Evolutionary conservation across 1,139 yeast species (phyloP).

Genomic region (Saccharomyces hybrid): DNA sequence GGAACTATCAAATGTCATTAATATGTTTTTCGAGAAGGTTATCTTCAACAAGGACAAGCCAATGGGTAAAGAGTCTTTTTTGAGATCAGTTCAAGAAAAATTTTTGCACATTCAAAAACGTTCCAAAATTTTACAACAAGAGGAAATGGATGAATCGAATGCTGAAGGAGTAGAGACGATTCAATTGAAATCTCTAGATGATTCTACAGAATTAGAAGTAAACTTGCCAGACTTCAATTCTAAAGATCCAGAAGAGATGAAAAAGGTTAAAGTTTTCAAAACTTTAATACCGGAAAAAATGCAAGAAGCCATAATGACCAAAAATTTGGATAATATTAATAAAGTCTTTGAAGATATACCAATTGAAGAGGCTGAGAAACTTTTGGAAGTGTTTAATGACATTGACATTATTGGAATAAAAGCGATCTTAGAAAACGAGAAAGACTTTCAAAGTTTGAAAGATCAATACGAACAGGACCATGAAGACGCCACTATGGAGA

Average conservation of each 20-base stretch:
- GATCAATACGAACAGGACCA: conserved; percentile 33
- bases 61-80: conserved; percentile 39
- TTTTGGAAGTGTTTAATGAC: conserved; percentile 66
- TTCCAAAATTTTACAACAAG: conserved; percentile 54
- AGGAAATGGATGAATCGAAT: conserved; percentile 30
- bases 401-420: conserved; percentile 80
- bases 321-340: conserved; percentile 70
- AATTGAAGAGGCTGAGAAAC: conserved; percentile 70
- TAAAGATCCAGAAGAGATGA: conserved; percentile 39
- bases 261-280: conserved; percentile 47
- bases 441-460: conserved; percentile 51
- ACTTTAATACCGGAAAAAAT: conserved; percentile 49
- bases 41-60: conserved; percentile 44
- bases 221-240: conserved; percentile 55
- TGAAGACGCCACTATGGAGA: conserved; percentile 8
- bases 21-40: conserved; percentile 61
- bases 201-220: conserved; percentile 66
- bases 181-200: conserved; percentile 84
- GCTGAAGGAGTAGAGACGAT: conserved; percentile 63
- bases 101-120: conserved; percentile 71
- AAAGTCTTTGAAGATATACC: conserved; percentile 70
- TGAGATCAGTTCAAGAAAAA: conserved; percentile 61
- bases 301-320: conserved; percentile 69
- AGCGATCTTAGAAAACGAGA: conserved; percentile 67
- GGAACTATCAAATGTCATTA: conserved; percentile 48